Conservation (phyloP, 345 rosid genomes). For the Camelina laxa region DNA sequence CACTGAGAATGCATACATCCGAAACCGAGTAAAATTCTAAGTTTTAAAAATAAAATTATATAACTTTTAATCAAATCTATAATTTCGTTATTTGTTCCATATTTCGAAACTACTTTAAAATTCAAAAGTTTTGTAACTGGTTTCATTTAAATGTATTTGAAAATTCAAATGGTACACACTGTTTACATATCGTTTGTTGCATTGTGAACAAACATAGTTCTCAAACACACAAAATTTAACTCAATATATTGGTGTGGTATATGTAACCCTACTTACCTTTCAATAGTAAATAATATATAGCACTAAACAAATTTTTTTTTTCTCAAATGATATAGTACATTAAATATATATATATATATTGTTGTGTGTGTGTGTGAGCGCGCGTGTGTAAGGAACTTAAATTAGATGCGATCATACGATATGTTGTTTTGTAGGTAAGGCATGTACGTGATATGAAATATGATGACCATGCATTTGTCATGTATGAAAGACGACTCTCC, state of each 20-base stretch:
- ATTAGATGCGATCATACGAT: not conserved
- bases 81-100: too few relatives aligned
- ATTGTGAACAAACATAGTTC: not conserved
- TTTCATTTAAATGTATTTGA: not conserved
- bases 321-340: not conserved
- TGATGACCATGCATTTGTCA: constrained; percentile 10
- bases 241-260: not conserved
- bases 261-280: not conserved
- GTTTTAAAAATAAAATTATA: too few relatives aligned
- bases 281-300: not conserved
- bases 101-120: too few relatives aligned
- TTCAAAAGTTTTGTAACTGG: not conserved
- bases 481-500: constrained; percentile 30
- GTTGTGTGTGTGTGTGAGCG: too few relatives aligned
- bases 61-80: too few relatives aligned
- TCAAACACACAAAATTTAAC: not conserved
- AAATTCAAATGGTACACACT: not conserved
- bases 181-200: not conserved
- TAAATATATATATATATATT: not conserved
- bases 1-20: too few relatives aligned
- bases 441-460: constrained; percentile 14
- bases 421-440: not conserved
- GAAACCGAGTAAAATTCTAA: too few relatives aligned
- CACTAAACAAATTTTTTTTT: too few relatives aligned
- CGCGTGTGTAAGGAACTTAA: not conserved